A percentile compares a stretch with the other conserved stretches of the same genome.
Conservation (phyloP, 257 asterid genomes). For the Solanum arcanum region DNA sequence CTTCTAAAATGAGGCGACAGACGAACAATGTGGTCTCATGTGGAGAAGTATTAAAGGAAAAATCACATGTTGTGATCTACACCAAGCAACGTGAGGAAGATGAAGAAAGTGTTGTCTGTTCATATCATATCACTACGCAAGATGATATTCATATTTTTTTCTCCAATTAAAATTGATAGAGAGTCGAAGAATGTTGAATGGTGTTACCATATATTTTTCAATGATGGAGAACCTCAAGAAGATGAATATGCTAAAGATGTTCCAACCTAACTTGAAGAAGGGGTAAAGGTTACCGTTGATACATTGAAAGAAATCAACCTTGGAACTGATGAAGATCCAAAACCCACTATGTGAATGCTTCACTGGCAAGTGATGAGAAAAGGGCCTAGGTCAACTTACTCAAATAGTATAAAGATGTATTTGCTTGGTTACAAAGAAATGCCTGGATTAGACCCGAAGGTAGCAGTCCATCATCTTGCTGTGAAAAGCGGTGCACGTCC, state of each 20-base stretch:
- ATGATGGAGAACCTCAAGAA: too few relatives aligned
- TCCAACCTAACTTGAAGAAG: rapidly evolving
- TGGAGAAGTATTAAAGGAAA: not conserved
- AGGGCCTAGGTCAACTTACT: too few relatives aligned
- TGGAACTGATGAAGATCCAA: too few relatives aligned
- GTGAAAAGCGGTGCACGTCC: not conserved
- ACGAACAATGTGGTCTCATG: not conserved
- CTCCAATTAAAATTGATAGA: not conserved
- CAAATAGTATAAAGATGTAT: too few relatives aligned
- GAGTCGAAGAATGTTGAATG: not conserved
- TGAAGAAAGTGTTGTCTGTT: not conserved
- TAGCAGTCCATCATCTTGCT: too few relatives aligned
- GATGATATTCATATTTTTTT: not conserved
- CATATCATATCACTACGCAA: not conserved
- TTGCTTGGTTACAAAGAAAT: too few relatives aligned
- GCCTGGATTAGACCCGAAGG: too few relatives aligned
- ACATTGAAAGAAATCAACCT: too few relatives aligned
- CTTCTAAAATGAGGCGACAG: not conserved
- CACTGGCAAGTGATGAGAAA: too few relatives aligned
- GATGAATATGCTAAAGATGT: not conserved
- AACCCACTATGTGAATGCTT: too few relatives aligned
- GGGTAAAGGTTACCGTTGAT: not conserved
- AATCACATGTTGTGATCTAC: not conserved
- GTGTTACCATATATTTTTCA: not conserved
- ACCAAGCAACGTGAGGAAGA: not conserved